Evolutionary conservation across 805 yeast genomes (phyloP), one percentile per base, ranked within the genome.

Genomic region (Peterozyma toletana): DNA sequence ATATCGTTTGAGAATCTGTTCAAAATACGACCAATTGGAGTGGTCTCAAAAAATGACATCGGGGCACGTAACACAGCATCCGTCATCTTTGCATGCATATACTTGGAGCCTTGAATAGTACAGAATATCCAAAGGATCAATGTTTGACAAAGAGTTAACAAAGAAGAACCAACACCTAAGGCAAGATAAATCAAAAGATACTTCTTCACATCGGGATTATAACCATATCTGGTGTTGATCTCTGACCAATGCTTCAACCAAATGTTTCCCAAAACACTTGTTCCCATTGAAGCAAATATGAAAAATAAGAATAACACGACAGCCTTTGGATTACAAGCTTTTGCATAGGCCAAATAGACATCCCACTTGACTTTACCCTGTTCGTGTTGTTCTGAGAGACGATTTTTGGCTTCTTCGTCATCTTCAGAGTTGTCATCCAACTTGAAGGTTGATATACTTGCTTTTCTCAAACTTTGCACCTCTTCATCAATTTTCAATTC

Each of bases 301-400:
- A 78, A 70, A 0, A 58, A 42, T 41, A 88, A 51, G 57, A 81
- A 83, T 2, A 83, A 53, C 0, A 69, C 21, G 14, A 89, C 95
- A 48, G 77, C 78, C 40, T 56, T 64, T 9, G 83, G 75, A 49
- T 87, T 87, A 67, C 96, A 90, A 0, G 98, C 96, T 48, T 74
- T 78, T 18, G 95, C 95, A 59, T 93, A 93, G 48, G 80, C 86
- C 47, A 64, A 53, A 62, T 93, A 93, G 35, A 93, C 86, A 29
- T 73, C 70, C 89, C 96, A 85, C 57, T 86, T 84, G 45, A 93
- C 99, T 59, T 88, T 81, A 44, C 99, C 99, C 59, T 88, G 90
- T 64, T 93, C 96, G 46, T 85, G 76, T 51, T 80, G 89, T 63
- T 93, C 99, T 52, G 77, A 61, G 27, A 21, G 27, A 15, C 71